Evolutionary conservation across 2,329 filamentous ascomycete genomes (phyloP), one percentile per base, ranked within the genome.

Genomic region (Plectosphaerella plurivora): DNA sequence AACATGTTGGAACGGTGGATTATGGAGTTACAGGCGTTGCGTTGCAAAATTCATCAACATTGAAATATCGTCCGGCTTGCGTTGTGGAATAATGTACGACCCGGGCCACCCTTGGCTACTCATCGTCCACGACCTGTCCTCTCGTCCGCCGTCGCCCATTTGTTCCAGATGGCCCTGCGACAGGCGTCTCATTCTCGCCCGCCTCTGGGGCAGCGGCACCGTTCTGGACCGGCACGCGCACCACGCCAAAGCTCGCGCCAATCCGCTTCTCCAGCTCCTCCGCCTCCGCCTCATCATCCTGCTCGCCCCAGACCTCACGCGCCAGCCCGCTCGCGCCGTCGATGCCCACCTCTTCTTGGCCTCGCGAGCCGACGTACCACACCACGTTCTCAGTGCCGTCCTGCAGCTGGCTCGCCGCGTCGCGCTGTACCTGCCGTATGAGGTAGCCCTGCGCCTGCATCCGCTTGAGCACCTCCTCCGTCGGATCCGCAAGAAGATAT

Each of bases 391-490:
- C 86, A 37, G 96, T 89, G 24, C 88, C 89, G 1, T 83, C 84
- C 28, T 74, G 60, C 5, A 71, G 69, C 39, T 74, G 61, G 8
- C 68, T 70, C 66, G 63, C 65, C 53, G 69, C 67, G 12, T 75
- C 74, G 45, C 73, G 81, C 60, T 97, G 91, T 18, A 85, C 79
- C 48, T 86, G 79, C 57, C 83, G 88, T 36, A 91, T 77, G 3
- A 99, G 73, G 64, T 99, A 99, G 0, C 88, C 89, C 51, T 97
- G 91, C 57, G 81, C 86, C 57, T 86, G 80, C 74, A 97, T 86
- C 49, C 82, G 81, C 59, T 86, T 82, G 12, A 97, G 72, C 3
- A 93, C 73, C 50, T 83, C 77, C 7, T 95, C 88, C 1, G 89
- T 95, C 62, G 83, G 88, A 44, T 89, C 87, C 52, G 86, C 72